A percentile compares a stretch with the other conserved stretches of the same genome.
phyloP scores from a whole-genome alignment of 2,329 filamentous ascomycete genomes.

The Geosmithia putterillii region DNA sequence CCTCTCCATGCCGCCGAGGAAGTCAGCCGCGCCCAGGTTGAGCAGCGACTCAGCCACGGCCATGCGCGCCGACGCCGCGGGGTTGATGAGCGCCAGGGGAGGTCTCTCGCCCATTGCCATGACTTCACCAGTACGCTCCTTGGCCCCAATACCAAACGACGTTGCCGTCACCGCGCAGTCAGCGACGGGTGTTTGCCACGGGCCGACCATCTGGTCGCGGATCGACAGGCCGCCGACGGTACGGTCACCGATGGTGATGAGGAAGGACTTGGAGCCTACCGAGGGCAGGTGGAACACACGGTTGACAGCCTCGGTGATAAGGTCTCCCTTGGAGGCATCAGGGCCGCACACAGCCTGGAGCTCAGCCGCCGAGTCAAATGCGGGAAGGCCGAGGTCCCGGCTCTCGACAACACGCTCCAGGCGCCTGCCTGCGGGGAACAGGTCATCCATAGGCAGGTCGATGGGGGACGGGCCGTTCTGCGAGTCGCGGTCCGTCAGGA shows the following conservation, averaged over 20 bases:
- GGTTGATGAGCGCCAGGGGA: slow-evolving; percentile 75
- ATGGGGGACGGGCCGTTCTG: slow-evolving; percentile 66
- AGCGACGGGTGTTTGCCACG: slow-evolving; percentile 88
- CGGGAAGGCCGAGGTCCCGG: slow-evolving; percentile 51
- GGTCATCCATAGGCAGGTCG: slow-evolving; percentile 74
- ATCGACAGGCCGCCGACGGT: slow-evolving; percentile 81
- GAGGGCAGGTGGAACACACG: slow-evolving; percentile 75
- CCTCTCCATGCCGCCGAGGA: slow-evolving; percentile 59
- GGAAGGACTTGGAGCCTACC: slow-evolving; percentile 92
- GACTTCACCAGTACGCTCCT: slow-evolving; percentile 75
- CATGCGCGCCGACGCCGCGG: slow-evolving; percentile 88
- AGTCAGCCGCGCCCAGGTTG: slow-evolving; percentile 73
- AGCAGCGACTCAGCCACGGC: slow-evolving; percentile 87
- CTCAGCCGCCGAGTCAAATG: slow-evolving; percentile 57
- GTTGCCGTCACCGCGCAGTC: slow-evolving; percentile 90
- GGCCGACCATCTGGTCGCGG: slow-evolving; percentile 90
- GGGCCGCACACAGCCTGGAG: slow-evolving; percentile 53
- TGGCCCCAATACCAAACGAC: slow-evolving; percentile 53
- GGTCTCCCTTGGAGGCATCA: slow-evolving; percentile 36
- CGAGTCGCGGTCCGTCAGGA: slow-evolving; percentile 73
- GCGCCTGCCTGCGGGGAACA: slow-evolving; percentile 82
- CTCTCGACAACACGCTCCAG: slow-evolving; percentile 64
- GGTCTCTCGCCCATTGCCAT: slow-evolving; percentile 97
- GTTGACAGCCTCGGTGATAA: slow-evolving; percentile 56
- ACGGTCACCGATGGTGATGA: slow-evolving; percentile 92